Evolutionary conservation across 2,329 filamentous ascomycete genomes (phyloP), one percentile per base, ranked within the genome.

Genomic region (Fusarium camptoceras): DNA sequence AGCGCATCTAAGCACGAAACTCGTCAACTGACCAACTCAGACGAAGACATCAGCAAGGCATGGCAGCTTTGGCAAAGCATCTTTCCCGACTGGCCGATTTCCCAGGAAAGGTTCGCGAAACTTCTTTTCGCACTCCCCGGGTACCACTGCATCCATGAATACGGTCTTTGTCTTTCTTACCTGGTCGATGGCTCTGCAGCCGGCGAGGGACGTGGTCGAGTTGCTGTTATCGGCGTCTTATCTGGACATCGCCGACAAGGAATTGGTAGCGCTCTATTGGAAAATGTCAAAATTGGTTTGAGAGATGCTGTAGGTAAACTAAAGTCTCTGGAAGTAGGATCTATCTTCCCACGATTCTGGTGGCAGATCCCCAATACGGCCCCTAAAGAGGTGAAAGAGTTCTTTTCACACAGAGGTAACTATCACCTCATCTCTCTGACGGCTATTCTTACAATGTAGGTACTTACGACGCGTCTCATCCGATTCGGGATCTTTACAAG

Each of bases 331-430:
- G 72, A 61, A 10, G 27, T 75, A 7, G 73, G 73, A 5, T 73
- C 73, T 6, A 27, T 25, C 2, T 56, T 59, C 12, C 73, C 73
- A 6, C 64, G 73, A 1, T 73, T 75, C 41, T 75, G 73, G 72
- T 61, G 66, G 2, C 70, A 66, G 50, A 59, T 75, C 43, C 73
- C 73, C 2, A 51, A 6, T 0, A 50, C 50, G 1, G 18, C 61
- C 0, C 14, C 62, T 0, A n/a, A 42, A 6, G 62, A 66, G 1
- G 62, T 67, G 4, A 73, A 68, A 11, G 50, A 72, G 5, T 75
- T 75, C 8, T 66, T 75, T 10, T 22, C 61, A 2, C 59, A 64
- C 4, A 46, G 65, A 57, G 70, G 73, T 76, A 49, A 7, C 27
- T 25, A 3, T 34, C 6, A 0, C 5, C 4, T 1, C 2, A 25